Evolutionary conservation across 2,329 filamentous ascomycete species (phyloP), one percentile per base, ranked within the genome.

Genomic region (Aspergillus sp.): DNA sequence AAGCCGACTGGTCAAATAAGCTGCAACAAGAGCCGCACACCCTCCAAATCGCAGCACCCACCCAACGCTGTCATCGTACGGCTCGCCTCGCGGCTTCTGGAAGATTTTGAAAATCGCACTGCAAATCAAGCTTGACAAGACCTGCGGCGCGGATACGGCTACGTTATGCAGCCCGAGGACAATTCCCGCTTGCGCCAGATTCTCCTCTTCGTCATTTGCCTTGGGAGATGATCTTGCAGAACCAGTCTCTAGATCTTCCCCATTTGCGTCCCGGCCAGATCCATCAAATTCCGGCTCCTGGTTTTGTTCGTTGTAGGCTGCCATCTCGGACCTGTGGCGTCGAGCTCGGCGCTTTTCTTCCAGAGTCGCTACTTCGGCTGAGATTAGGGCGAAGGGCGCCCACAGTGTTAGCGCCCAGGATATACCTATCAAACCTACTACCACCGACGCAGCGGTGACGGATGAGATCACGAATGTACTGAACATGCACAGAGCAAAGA

Each of bases 121-220:
- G 59, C 90, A 93, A 22, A 89, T 86, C 27, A 97, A 77, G 5
- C 92, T 97, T 11, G 93, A 92, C 54, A 97, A 83, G 60, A 97
- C 93, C 72, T 98, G 93, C 1, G 93, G 93, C 5, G 91, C 87
- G 1, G 93, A 91, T 65, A 98, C 90, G 15, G 93, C 89, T 77
- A 98, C 93, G 73, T 98, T 98, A 79, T 98, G 93, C 54, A 98
- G 92, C 8, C 93, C 93, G 2, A 98, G 83, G 45, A 98, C 91
- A 41, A 97, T 89, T 42, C 93, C 92, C 4, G 92, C 91, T 70
- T 95, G 89, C 67, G 93, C 89, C 2, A 85, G 80, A 40, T 85
- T 82, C 24, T 85, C 81, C 3, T 83, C 67, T 12, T 70, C 65
- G 11, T 70, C 65, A 9, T 68, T 48, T 15, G 70, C 63, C 27